Conservation (phyloP, 345 rosid species). For the Sonneratia caseolaris region DNA sequence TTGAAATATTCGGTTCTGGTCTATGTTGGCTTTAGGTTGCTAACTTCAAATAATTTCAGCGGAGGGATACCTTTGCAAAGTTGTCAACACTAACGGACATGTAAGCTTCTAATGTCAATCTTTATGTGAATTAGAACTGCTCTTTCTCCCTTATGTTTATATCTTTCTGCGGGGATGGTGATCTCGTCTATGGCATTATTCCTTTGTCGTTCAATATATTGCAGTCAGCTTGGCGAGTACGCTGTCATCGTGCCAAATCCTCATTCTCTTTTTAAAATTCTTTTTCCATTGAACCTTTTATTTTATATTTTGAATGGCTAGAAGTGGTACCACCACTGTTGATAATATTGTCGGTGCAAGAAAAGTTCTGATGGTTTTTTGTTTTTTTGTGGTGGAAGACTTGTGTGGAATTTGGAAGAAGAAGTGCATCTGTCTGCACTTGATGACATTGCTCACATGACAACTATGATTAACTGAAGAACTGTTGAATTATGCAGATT, state of each 20-base stretch:
- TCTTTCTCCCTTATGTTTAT: background rate
- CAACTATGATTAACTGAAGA: too few relatives aligned
- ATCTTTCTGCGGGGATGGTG: background rate
- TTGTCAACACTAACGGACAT: conserved; percentile 1
- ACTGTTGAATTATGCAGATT: too few relatives aligned
- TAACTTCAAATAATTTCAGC: conserved; percentile 11
- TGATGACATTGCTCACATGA: background rate
- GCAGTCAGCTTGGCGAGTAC: conserved; percentile 6
- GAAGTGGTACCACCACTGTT: too few relatives aligned
- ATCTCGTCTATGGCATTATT: background rate
- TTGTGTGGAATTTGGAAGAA: background rate
- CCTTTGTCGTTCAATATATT: background rate
- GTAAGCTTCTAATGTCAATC: background rate
- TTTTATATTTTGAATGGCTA: too few relatives aligned
- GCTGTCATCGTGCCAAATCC: too few relatives aligned
- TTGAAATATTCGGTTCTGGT: background rate
- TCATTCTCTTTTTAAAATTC: too few relatives aligned
- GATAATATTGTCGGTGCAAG: too few relatives aligned
- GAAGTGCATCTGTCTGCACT: background rate
- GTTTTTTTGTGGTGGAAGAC: too few relatives aligned
- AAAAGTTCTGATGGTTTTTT: too few relatives aligned
- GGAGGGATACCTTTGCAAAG: conserved; percentile 12
- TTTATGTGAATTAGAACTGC: background rate
- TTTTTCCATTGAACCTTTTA: too few relatives aligned
- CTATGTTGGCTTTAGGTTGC: background rate